Evolutionary conservation across 2,329 filamentous ascomycete genomes (phyloP), one percentile per base, ranked within the genome.

Genomic region (Talaromyces sp.): DNA sequence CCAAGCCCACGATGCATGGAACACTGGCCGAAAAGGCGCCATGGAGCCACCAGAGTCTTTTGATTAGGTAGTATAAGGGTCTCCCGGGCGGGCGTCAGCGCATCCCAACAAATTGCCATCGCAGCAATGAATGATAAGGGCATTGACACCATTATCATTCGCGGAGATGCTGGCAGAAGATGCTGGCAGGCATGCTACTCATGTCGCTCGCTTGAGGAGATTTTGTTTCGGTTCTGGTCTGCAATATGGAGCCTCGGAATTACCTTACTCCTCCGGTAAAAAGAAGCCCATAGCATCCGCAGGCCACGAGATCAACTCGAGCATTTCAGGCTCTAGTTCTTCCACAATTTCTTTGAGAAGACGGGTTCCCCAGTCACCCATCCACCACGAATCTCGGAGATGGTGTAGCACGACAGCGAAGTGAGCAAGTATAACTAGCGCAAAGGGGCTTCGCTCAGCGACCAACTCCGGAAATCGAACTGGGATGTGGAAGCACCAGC

Each of bases 361-460:
- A 50, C 84, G 80, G 14, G 81, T 80, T 7, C 86, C 82, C 63
- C 88, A 86, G 35, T 86, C 85, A 17, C 84, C 79, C 24, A 89
- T 74, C 87, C 87, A 90, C 87, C 87, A 90, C 14, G 85, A 75
- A 14, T 77, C 70, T 55, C 86, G 82, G 56, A 87, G 75, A 30
- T 80, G 79, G 64, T 86, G 86, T 42, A 89, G 75, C 3, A 76
- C 52, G 8, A 79, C 72, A 0, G 71, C 71, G 54, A 73, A 79
- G 54, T 79, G 72, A 2, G 74, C 75, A 4, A 78, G 64, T 14
- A 79, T 65, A 13, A 75, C 69, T 9, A 79, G 56, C 1, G 76
- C 74, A 52, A 78, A 74, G 0, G 75, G 73, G 16, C 64, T 60
- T 16, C 70, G 66, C 47, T 70, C 64, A 13, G 63, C 57, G 3